phyloP scores from a whole-genome alignment of 331 rosid genomes.

The Quercus tomentella region DNA sequence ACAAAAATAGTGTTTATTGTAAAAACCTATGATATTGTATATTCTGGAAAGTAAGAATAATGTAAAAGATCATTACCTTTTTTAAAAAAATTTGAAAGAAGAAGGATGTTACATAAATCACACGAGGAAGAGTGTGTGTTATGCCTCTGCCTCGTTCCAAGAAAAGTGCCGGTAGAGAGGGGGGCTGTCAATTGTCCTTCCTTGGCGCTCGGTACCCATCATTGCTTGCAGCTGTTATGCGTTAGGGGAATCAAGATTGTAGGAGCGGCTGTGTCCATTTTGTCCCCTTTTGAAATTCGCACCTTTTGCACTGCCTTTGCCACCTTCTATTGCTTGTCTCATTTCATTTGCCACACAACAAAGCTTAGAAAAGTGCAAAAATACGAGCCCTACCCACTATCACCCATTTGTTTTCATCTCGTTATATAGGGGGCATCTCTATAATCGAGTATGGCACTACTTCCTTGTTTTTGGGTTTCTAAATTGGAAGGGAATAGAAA shows the following conservation, averaged over 20 bases:
- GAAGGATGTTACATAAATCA: not conserved
- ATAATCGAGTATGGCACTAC: not conserved
- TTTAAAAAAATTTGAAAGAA: no score
- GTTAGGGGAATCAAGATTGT: not conserved
- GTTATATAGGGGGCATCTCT: not conserved
- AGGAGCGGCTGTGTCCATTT: slow-evolving; percentile 15
- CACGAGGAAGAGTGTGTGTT: not conserved
- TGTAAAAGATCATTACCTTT: no score
- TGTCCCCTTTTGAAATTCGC: slow-evolving; percentile 28
- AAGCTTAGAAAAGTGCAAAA: not conserved
- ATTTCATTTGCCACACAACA: not conserved
- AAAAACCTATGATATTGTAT: not conserved
- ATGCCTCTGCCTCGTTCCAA: slow-evolving; percentile 8
- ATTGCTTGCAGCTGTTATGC: not conserved
- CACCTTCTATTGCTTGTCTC: not conserved
- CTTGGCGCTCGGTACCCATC: slow-evolving; percentile 8
- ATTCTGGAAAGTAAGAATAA: no score
- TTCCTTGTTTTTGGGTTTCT: not conserved
- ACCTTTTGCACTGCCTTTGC: not conserved
- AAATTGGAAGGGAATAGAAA: not conserved
- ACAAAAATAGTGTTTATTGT: not conserved
- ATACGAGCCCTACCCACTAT: not conserved
- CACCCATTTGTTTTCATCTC: not conserved
- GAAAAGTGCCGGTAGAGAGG: slow-evolving; percentile 32
- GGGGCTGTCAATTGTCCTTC: slow-evolving; percentile 33